Conservation (phyloP, 768 basidiomycete species). For the Lactarius vividus region DNA sequence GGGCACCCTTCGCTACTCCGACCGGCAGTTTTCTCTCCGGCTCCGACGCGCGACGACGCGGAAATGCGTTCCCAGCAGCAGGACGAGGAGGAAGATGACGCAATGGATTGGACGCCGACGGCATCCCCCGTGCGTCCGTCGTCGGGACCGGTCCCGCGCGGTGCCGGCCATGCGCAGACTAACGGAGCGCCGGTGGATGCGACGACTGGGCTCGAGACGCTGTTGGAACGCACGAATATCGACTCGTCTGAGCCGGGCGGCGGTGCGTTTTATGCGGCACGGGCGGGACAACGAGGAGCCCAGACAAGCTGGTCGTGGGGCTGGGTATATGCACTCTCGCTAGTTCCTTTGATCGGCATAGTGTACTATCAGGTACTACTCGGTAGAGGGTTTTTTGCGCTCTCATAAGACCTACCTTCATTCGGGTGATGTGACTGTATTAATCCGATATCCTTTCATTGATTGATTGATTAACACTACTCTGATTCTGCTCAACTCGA, state of each 20-base stretch:
- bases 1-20: constrained; percentile 60
- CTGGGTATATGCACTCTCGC: constrained; percentile 16
- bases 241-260: constrained; percentile 4
- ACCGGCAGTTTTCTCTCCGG: constrained; percentile 32
- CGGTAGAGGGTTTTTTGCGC: not conserved
- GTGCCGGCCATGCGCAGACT: not conserved
- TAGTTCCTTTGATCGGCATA: constrained; percentile 14
- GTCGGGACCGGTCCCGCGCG: not conserved
- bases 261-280: not conserved
- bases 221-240: constrained; percentile 25
- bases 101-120: constrained; percentile 73
- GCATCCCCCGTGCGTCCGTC: not conserved
- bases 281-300: not conserved
- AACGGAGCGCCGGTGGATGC: not conserved
- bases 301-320: constrained; percentile 14
- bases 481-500: not conserved
- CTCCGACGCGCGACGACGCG: constrained; percentile 30
- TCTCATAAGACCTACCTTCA: not conserved
- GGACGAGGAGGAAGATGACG: constrained; percentile 35
- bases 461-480: constrained; percentile 4
- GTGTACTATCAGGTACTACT: constrained; percentile 14
- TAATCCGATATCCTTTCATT: not conserved
- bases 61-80: constrained; percentile 31
- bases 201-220: constrained; percentile 25
- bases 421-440: not conserved